A percentile compares a stretch with the other conserved stretches of the same genome.
phyloP scores from a whole-genome alignment of 2,329 filamentous ascomycete species.

The Chaetomium strumarium region DNA sequence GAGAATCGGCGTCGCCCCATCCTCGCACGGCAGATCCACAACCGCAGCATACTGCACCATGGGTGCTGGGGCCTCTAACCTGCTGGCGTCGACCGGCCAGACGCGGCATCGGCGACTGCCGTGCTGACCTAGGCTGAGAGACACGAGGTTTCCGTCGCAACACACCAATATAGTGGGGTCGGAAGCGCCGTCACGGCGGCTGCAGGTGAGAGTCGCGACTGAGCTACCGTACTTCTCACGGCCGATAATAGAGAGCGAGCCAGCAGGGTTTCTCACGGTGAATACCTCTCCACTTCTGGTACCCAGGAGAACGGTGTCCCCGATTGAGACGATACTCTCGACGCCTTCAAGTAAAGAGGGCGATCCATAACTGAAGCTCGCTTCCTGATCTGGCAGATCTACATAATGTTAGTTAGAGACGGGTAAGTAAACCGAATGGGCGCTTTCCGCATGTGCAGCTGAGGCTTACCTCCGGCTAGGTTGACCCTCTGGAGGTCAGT shows the following conservation, averaged over 20 bases:
- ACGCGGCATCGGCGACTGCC: slow-evolving; percentile 32
- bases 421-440: neutral
- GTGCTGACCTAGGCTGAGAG: slow-evolving; percentile 34
- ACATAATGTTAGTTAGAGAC: neutral
- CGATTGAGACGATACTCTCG: slow-evolving; percentile 19
- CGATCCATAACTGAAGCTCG: slow-evolving; percentile 24
- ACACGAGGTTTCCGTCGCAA: slow-evolving; percentile 43
- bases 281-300: slow-evolving; percentile 49
- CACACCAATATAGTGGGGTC: slow-evolving; percentile 37
- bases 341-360: slow-evolving; percentile 36
- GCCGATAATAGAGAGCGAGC: slow-evolving; percentile 18
- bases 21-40: slow-evolving; percentile 36
- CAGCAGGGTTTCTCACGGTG: slow-evolving; percentile 28
- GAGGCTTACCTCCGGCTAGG: slow-evolving; percentile 24
- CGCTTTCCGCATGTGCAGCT: neutral
- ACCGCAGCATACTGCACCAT: slow-evolving; percentile 43
- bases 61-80: slow-evolving; percentile 34
- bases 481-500: slow-evolving; percentile 15
- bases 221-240: slow-evolving; percentile 27
- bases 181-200: slow-evolving; percentile 17
- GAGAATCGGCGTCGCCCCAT: slow-evolving; percentile 39
- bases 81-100: slow-evolving; percentile 44
- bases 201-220: slow-evolving; percentile 19
- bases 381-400: slow-evolving; percentile 5
- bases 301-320: slow-evolving; percentile 36